Base-by-base conservation (phyloP, 2,329 filamentous ascomycete genomes). In the Ceratocystis huliohia region DNA sequence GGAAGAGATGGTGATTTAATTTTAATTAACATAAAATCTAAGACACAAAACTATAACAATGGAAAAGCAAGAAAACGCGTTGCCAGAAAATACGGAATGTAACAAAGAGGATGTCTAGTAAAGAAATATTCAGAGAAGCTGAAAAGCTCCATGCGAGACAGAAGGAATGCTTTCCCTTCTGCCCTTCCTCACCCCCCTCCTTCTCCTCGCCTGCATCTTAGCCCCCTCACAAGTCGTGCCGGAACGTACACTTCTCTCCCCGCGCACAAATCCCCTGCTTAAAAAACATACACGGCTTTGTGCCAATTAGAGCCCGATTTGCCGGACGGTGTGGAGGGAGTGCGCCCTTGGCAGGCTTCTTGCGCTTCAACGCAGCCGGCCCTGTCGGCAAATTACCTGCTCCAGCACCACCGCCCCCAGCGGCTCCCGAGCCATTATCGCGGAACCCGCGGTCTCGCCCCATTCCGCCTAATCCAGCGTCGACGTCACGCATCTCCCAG, bases 161-260 rank as follows among this genome's bases (percentile, higher is more conserved):
- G 5, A 45, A 28, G 45, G 5, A 1, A 64, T 3, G 5, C 46
- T 8, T 64, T n/a, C 5, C 45, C 15, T 28, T 10, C 44, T 46
- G 1, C 45, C 22, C 30, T 13, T 53, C 48, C 46, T 50, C 20
- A 4, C 22, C 46, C 46, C 2, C n/a, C 46, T 48, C 45, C 20
- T 20, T 2, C 45, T 20, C 17, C 7, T 48, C 5, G 46, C 6
- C 46, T 22, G 1, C 37, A 10, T 41, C 37, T 10, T 41, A 37
- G 17, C 28, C 59, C 20, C 22, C 30, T 62, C 33, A 65, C n/a
- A 65, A 3, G 30, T 88, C 85, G 72, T 91, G 88, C 66, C 87
- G 81, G 74, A 87, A 91, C 1, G 87, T 89, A 76, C 88, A 90
- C 71, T 85, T 84, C 45, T 87, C 85, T 25, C 88, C 88, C 73